These are phyloP conservation scores for Trichothecium sympodiale DNA, from an alignment of 2,329 filamentous ascomycete genomes.

Conservation along the genomic window DNA sequence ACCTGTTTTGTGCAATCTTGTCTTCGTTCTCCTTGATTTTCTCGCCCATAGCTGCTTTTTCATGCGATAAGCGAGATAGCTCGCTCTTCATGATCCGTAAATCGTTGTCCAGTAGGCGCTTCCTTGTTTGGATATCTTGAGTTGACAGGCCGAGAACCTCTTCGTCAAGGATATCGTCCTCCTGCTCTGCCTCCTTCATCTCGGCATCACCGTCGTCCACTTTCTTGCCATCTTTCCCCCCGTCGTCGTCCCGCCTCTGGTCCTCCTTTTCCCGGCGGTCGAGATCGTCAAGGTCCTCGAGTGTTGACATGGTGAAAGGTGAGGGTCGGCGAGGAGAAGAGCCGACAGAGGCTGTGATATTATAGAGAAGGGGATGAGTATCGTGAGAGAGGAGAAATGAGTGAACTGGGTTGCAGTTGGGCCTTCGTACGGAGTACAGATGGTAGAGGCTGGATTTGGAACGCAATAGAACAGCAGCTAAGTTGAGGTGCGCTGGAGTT, in stretches of 20 bases:
- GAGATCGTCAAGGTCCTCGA: conserved; percentile 85
- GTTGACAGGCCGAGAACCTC: conserved; percentile 91
- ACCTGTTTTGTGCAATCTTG: conserved; percentile 99
- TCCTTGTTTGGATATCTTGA: conserved; percentile 85
- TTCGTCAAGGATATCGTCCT: conserved; percentile 78
- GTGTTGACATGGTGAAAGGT: conserved; percentile 61
- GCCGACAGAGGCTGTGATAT: background rate
- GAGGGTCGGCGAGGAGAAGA: conserved; percentile 2
- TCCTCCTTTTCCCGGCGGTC: conserved; percentile 72
- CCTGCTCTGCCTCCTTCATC: conserved; percentile 74
- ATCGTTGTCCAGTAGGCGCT: conserved; percentile 91
- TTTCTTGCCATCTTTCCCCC: conserved; percentile 24
- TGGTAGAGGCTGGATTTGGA: no score
- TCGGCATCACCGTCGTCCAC: conserved; percentile 67
- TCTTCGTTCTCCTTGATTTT: conserved; percentile 99
- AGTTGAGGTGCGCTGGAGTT: background rate
- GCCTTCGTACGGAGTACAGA: background rate
- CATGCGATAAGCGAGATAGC: conserved; percentile 83
- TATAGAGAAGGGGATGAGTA: background rate
- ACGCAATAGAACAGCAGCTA: background rate
- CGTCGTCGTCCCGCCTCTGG: conserved; percentile 31
- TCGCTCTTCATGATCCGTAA: conserved; percentile 98
- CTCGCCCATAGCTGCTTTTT: conserved; percentile 91
- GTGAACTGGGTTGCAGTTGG: background rate
- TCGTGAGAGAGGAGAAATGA: background rate